Conservation (phyloP, 1,139 yeast genomes). For the Geotrichum siamense region DNA sequence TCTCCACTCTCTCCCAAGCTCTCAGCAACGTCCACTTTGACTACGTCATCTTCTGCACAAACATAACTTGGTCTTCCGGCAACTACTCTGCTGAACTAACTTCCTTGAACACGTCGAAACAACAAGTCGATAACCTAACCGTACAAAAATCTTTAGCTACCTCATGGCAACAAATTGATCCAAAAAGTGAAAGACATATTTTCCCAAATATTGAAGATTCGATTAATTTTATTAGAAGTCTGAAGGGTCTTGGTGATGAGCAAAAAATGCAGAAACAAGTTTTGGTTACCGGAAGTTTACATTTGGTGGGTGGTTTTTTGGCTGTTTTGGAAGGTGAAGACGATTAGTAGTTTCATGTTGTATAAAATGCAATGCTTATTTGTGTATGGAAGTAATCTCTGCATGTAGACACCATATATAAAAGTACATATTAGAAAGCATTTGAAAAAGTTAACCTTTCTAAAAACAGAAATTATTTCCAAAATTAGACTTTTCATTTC, state of each 20-base stretch:
- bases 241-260: too few species aligned
- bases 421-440: too few species aligned
- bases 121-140: conserved; percentile 63
- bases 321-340: conserved; percentile 59
- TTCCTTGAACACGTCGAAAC: conserved; percentile 74
- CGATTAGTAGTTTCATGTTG: too few species aligned
- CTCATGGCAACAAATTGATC: conserved; percentile 55
- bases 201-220: conserved; percentile 73
- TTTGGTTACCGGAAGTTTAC: conserved; percentile 90
- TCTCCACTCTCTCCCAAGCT: conserved; percentile 46
- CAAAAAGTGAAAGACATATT: conserved; percentile 47
- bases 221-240: conserved; percentile 44
- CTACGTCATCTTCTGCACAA: conserved; percentile 79
- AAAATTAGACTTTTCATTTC: too few species aligned
- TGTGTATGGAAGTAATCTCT: too few species aligned
- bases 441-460: too few species aligned
- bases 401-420: too few species aligned
- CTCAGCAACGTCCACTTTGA: conserved; percentile 44
- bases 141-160: conserved; percentile 75
- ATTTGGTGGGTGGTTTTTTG: conserved; percentile 86
- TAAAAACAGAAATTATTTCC: too few species aligned
- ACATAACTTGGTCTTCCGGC: conserved; percentile 85
- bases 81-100: conserved; percentile 73
- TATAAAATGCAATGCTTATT: too few species aligned
- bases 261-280: conserved; percentile 58